Evolutionary conservation across 2,329 filamentous ascomycete genomes (phyloP).

Genomic region (Thelonectria blattea): DNA sequence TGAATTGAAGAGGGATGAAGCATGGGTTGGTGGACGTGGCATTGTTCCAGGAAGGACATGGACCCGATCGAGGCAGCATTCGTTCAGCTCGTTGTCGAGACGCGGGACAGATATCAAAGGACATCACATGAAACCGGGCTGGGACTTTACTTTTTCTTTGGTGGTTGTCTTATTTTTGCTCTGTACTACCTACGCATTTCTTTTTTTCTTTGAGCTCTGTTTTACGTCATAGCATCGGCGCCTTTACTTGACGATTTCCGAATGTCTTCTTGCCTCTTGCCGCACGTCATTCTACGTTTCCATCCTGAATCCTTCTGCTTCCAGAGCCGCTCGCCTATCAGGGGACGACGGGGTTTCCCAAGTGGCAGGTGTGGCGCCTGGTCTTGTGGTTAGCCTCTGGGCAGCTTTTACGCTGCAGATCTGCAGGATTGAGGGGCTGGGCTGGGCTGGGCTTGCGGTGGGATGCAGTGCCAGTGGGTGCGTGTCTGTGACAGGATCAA

Average conservation of each 20-base stretch:
- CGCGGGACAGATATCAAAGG: conserved; percentile 5
- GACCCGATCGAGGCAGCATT: neutral
- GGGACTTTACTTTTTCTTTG: neutral
- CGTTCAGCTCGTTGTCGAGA: conserved; percentile 17
- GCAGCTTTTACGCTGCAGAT: neutral
- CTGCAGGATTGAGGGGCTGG: neutral
- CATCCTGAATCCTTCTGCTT: neutral
- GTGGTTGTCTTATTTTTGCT: conserved; percentile 1
- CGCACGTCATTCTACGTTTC: neutral
- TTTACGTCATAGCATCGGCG: neutral
- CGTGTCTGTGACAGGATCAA: neutral
- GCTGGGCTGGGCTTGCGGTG: neutral
- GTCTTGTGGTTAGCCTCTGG: conserved; percentile 7
- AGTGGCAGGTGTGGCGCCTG: neutral
- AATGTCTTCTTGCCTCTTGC: neutral
- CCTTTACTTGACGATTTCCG: neutral
- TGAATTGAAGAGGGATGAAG: conserved; percentile 3
- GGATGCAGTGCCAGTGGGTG: neutral
- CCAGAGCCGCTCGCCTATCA: neutral
- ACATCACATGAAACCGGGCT: neutral
- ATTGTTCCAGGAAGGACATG: conserved; percentile 4
- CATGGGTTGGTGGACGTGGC: conserved; percentile 6
- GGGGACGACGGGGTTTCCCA: neutral
- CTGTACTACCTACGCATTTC: too few relatives aligned
- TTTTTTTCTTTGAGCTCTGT: neutral